Conservation (phyloP, 2,329 filamentous ascomycete species). For the Colletotrichum acutatum region DNA sequence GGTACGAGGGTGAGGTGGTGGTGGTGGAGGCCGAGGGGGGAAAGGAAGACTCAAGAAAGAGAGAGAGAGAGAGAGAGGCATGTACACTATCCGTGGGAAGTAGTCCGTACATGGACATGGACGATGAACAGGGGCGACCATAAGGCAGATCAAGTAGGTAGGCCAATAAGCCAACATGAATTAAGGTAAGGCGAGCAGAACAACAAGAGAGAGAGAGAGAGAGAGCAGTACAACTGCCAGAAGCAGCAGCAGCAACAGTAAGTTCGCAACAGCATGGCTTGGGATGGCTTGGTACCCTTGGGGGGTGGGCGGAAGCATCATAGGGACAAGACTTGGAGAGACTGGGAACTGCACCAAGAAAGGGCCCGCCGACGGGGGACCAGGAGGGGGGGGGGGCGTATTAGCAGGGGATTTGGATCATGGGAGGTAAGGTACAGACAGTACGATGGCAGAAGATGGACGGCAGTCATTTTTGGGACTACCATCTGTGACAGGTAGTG, state of each 20-base stretch:
- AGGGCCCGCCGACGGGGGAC: slow-evolving; percentile 18
- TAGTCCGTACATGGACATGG: background rate
- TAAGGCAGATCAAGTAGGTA: slow-evolving; percentile 22
- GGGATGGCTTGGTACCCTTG: background rate
- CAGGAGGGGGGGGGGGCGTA: slow-evolving; percentile 16
- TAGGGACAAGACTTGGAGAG: slow-evolving; percentile 29
- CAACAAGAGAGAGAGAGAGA: background rate
- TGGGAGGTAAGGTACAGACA: slow-evolving; percentile 10
- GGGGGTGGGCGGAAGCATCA: slow-evolving; percentile 13
- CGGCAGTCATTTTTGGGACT: background rate
- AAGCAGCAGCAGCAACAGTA: background rate
- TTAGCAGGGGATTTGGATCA: slow-evolving; percentile 2
- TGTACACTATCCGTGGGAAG: no score
- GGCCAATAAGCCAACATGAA: slow-evolving; percentile 16
- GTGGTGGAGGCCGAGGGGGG: background rate
- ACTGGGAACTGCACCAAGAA: slow-evolving; percentile 21
- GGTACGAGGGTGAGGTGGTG: slow-evolving; percentile 17
- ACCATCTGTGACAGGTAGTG: background rate
- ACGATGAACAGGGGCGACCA: slow-evolving; percentile 12
- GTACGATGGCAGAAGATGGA: slow-evolving; percentile 13
- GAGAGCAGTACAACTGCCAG: background rate
- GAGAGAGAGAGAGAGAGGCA: no score
- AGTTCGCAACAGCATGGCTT: slow-evolving; percentile 6
- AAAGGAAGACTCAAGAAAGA: background rate
- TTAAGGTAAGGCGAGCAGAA: slow-evolving; percentile 18